Conservation (phyloP, 306 rosid genomes). For the Luffa aegyptiaca region DNA sequence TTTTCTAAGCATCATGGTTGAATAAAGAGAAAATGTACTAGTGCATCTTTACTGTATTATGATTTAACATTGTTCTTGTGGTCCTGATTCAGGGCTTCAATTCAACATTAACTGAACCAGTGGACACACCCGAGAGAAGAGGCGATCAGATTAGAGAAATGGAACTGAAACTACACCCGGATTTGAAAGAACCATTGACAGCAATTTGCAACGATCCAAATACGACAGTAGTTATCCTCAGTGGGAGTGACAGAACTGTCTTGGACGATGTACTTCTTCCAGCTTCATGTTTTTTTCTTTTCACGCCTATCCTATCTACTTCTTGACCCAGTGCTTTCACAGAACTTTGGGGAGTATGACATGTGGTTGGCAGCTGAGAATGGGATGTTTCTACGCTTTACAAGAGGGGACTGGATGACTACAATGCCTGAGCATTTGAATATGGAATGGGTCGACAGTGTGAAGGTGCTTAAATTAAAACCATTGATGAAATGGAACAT, state of each 20-base stretch:
- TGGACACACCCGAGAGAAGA: constrained; percentile 56
- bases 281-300: constrained; percentile 11
- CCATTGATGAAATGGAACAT: constrained; percentile 1
- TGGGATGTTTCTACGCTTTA: constrained; percentile 75
- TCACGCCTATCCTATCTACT: background rate
- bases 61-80: constrained; percentile 12
- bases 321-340: constrained; percentile 28
- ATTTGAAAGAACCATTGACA: constrained; percentile 48
- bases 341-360: constrained; percentile 70
- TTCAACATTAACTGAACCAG: constrained; percentile 80
- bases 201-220: constrained; percentile 59
- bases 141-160: constrained; percentile 86
- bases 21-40: background rate
- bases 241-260: constrained; percentile 68
- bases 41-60: background rate
- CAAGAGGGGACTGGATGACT: constrained; percentile 91
- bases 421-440: constrained; percentile 95
- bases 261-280: constrained; percentile 54
- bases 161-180: constrained; percentile 82
- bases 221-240: constrained; percentile 81
- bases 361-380: constrained; percentile 99
- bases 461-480: constrained; percentile 42
- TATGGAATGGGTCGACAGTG: constrained; percentile 93
- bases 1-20: background rate
- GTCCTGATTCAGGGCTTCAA: constrained; percentile 67